Percentiles rank a stretch among this genome's conserved stretches.
Conservation (phyloP, 202 grass and related monocot genomes). For the Saccharum hybrid region DNA sequence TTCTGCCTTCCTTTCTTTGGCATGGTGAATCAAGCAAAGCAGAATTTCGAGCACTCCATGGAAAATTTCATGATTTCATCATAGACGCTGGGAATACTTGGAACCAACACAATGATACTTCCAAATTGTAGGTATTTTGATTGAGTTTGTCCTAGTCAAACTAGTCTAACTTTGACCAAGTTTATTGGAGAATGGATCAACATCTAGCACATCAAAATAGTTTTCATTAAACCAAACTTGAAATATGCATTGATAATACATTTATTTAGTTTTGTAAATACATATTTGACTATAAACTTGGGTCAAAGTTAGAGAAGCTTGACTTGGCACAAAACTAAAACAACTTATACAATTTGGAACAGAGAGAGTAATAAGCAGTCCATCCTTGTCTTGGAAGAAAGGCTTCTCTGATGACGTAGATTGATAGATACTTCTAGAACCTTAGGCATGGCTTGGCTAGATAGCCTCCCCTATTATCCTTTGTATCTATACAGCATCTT, state of each 20-base stretch:
- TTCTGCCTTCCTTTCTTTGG: neutral
- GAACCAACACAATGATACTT: neutral
- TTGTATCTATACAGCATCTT: neutral
- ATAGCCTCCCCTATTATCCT: neutral
- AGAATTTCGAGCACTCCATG: neutral
- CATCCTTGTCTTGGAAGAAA: neutral
- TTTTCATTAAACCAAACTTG: too few species aligned
- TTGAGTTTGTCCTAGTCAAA: too few species aligned
- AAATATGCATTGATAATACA: too few species aligned
- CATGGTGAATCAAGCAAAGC: neutral
- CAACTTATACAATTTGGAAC: too few species aligned
- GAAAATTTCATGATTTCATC: neutral
- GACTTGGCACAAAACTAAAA: too few species aligned
- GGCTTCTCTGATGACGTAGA: neutral
- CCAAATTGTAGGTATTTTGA: too few species aligned
- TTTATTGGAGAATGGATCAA: too few species aligned
- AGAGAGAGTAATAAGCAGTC: neutral
- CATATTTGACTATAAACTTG: neutral
- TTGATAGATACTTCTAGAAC: neutral
- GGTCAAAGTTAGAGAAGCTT: too few species aligned
- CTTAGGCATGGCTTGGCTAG: neutral
- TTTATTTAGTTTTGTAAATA: too few species aligned
- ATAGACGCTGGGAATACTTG: neutral
- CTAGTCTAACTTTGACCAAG: too few species aligned
- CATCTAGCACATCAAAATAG: too few species aligned